Conservation (phyloP, 495 filamentous ascomycete genomes). For the Friedmanniomyces endolithicus region DNA sequence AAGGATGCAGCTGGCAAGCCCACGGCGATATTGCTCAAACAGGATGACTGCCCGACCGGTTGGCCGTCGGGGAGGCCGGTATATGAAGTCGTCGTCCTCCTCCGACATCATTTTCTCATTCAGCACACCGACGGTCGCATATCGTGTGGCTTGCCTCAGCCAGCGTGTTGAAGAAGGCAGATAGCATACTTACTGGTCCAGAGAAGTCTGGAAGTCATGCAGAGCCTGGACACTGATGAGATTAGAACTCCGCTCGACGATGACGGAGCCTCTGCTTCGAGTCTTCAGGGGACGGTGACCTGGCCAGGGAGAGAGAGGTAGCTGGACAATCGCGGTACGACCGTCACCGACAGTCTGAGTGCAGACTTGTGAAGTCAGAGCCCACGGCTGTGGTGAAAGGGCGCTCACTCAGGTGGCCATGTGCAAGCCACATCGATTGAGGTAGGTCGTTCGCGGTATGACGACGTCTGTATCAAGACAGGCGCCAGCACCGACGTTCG, state of each 20-base stretch:
- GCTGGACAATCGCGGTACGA: not conserved
- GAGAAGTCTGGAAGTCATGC: not conserved
- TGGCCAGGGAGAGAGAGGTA: not conserved
- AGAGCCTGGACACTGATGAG: not conserved
- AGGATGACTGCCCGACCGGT: not conserved
- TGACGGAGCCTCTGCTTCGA: not conserved
- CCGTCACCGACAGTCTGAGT: not conserved
- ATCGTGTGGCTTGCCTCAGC: conserved; percentile 1
- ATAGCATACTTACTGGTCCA: not conserved
- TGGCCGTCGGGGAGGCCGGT: conserved; percentile 9
- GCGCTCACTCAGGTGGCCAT: not conserved
- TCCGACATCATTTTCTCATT: not conserved
- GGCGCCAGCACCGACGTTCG: not conserved
- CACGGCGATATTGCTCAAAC: conserved; percentile 2
- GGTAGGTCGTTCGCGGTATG: not conserved
- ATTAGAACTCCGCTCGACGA: conserved; percentile 1
- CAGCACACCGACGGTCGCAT: conserved; percentile 3
- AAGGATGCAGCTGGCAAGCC: not conserved
- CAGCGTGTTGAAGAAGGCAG: not conserved
- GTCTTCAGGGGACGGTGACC: not conserved
- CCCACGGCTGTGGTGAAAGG: not conserved
- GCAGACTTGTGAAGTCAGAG: not conserved
- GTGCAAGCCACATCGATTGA: not conserved
- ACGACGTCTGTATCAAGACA: not conserved
- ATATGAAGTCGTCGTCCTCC: conserved; percentile 6